These are phyloP conservation scores for Nakazawaea ambrosiae DNA, from an alignment of 805 yeast species.

Conservation along the genomic window DNA sequence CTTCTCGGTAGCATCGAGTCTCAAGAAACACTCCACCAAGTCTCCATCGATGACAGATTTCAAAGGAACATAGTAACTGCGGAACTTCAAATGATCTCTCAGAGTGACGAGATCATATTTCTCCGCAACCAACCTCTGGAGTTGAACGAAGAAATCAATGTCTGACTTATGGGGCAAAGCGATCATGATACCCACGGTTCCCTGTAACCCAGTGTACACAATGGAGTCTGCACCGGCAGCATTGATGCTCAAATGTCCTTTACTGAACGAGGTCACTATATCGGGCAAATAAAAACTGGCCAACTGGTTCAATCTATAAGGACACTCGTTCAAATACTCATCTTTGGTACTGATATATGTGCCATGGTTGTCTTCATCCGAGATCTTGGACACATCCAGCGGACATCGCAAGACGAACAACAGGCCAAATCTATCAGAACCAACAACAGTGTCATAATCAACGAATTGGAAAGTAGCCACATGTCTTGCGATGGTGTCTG, in stretches of 20 bases:
- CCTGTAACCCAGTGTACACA: conserved; percentile 72
- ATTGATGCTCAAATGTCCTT: conserved; percentile 25
- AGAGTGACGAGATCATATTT: conserved; percentile 37
- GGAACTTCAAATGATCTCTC: conserved; percentile 57
- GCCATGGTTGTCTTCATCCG: conserved; percentile 45
- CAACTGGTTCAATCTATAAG: conserved; percentile 44
- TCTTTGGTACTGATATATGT: conserved; percentile 26
- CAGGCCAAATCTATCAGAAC: conserved; percentile 88
- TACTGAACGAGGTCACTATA: conserved; percentile 53
- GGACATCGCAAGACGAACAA: conserved; percentile 61
- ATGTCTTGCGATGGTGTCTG: conserved; percentile 64
- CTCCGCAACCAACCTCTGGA: conserved; percentile 42
- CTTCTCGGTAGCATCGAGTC: conserved; percentile 27
- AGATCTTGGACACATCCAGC: conserved; percentile 34
- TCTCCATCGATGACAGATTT: conserved; percentile 85
- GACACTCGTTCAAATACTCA: conserved; percentile 38
- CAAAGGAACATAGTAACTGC: conserved; percentile 79
- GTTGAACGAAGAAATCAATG: conserved; percentile 43
- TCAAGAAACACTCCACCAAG: conserved; percentile 52
- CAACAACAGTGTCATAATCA: conserved; percentile 70
- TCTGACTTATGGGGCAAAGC: conserved; percentile 65
- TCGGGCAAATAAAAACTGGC: conserved; percentile 63
- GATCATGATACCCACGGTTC: conserved; percentile 66
- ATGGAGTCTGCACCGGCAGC: conserved; percentile 62
- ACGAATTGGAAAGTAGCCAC: conserved; percentile 52